phyloP scores from a whole-genome alignment of 225 moss, liverwort and hornwort genomes.

The Rhytidiadelphus loreus region DNA sequence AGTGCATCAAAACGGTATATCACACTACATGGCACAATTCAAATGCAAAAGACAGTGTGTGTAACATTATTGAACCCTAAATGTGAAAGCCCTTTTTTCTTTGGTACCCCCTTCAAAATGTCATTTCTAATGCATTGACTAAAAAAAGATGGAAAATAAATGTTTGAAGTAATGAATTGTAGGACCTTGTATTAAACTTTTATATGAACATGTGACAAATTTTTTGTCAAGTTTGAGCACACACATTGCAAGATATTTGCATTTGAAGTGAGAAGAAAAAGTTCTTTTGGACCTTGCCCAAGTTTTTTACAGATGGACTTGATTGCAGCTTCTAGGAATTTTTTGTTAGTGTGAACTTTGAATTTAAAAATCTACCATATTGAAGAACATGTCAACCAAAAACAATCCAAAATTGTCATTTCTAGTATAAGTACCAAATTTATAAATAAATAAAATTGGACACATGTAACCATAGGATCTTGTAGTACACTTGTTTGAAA shows the following conservation, averaged over 20 bases:
- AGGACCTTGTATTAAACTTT: background rate
- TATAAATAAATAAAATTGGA: too few relatives aligned
- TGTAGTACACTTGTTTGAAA: too few relatives aligned
- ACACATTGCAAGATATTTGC: background rate
- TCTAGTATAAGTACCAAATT: too few relatives aligned
- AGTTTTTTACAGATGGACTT: background rate
- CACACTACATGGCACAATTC: too few relatives aligned
- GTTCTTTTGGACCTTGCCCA: rapidly evolving
- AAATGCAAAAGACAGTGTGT: too few relatives aligned
- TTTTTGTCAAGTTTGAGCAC: background rate
- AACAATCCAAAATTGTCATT: too few relatives aligned
- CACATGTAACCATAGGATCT: too few relatives aligned
- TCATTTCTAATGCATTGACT: background rate
- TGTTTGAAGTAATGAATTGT: rapidly evolving
- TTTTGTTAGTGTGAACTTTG: background rate
- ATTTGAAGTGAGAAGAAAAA: background rate
- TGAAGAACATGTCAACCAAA: background rate
- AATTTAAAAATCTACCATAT: background rate
- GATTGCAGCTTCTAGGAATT: rapidly evolving
- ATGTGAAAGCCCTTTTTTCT: too few relatives aligned
- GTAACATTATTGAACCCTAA: too few relatives aligned
- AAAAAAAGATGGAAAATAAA: rapidly evolving
- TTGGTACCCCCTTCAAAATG: too few relatives aligned
- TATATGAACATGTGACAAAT: background rate
- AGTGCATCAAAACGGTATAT: background rate